Conservation (phyloP, 441 rosid species). For the Corymbia citriodora region DNA sequence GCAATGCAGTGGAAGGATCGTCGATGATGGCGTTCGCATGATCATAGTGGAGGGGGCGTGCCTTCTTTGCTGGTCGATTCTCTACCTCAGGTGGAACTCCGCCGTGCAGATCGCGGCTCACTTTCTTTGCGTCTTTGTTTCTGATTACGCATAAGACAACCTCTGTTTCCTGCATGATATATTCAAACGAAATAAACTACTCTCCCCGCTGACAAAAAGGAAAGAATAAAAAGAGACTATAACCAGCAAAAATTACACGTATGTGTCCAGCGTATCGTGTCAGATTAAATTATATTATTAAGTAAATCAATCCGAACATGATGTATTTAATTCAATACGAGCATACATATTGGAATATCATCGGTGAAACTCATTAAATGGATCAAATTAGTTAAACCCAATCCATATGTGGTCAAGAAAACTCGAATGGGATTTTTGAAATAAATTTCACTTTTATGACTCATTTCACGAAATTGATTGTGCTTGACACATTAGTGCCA, state of each 20-base stretch:
- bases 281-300: neutral
- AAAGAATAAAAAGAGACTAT: neutral
- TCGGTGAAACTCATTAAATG: neutral
- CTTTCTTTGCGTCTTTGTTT: neutral
- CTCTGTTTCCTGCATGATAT: neutral
- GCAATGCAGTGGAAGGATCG: accelerated
- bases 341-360: neutral
- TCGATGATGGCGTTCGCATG: neutral
- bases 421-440: neutral
- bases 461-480: neutral
- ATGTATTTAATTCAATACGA: neutral
- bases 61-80: neutral
- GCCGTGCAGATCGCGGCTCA: neutral
- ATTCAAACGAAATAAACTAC: neutral
- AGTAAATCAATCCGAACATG: neutral
- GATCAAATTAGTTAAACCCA: neutral
- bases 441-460: neutral
- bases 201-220: neutral
- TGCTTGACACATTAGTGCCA: neutral
- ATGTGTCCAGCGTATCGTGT: neutral
- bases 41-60: neutral
- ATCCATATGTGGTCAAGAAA: neutral
- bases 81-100: neutral
- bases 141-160: neutral
- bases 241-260: neutral